Conservation (phyloP, 129 eudicot species). For the Arctium lappa region DNA sequence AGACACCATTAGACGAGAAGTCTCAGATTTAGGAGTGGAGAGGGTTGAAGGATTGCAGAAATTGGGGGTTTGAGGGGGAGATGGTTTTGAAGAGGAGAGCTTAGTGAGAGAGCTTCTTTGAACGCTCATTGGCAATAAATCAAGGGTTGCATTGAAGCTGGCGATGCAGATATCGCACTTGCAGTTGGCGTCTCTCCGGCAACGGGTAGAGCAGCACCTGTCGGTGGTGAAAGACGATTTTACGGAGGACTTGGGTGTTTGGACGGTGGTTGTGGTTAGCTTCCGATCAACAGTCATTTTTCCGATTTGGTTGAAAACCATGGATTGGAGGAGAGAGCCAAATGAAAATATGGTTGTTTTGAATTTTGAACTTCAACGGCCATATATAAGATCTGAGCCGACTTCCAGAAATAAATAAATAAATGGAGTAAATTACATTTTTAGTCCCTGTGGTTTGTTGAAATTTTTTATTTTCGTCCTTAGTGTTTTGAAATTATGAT, state of each 20-base stretch:
- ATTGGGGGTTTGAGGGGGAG: slow-evolving; percentile 45
- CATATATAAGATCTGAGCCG: background rate
- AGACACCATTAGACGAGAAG: slow-evolving; percentile 8
- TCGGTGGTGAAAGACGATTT: slow-evolving; percentile 44
- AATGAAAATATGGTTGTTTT: background rate
- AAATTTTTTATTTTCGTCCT: background rate
- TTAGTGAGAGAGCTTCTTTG: slow-evolving; percentile 45
- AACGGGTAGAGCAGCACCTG: slow-evolving; percentile 50
- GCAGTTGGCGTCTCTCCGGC: slow-evolving; percentile 84
- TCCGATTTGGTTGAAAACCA: background rate
- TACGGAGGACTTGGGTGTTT: slow-evolving; percentile 50
- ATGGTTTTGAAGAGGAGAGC: slow-evolving; percentile 36
- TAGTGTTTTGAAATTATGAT: too few relatives aligned
- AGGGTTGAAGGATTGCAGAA: slow-evolving; percentile 30
- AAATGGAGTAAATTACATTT: background rate
- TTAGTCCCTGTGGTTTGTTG: too few relatives aligned
- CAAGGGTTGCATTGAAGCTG: slow-evolving; percentile 71
- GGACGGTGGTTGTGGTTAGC: slow-evolving; percentile 33
- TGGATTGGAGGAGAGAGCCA: background rate
- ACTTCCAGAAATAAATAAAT: background rate
- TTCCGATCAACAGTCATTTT: background rate
- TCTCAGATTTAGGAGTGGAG: slow-evolving; percentile 47
- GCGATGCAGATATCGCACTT: slow-evolving; percentile 65
- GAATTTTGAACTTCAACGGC: slow-evolving; percentile 20
- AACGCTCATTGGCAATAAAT: slow-evolving; percentile 52